These are phyloP conservation scores for Epichloe scottii DNA, from an alignment of 2,329 filamentous ascomycete species.

Conservation along the genomic window DNA sequence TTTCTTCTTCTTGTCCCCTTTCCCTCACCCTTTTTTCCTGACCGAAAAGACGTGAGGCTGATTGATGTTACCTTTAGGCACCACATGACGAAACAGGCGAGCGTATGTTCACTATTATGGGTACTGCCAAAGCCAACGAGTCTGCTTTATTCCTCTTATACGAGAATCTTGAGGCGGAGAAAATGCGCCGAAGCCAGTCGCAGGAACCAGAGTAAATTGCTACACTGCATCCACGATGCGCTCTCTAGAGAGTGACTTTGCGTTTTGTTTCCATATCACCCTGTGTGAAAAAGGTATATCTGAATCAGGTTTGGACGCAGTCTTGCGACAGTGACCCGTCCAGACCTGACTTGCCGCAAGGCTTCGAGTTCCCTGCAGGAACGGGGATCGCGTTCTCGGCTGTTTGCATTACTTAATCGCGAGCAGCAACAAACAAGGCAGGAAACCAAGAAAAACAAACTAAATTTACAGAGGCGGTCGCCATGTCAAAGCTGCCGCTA, in stretches of 20 bases:
- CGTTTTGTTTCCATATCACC: constrained; percentile 15
- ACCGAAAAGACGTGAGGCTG: background rate
- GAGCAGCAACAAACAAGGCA: background rate
- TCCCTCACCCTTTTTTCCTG: background rate
- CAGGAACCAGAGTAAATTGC: constrained; percentile 36
- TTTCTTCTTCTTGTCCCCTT: background rate
- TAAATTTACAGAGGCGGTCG: background rate
- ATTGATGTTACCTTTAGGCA: constrained; percentile 32
- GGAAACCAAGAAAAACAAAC: background rate
- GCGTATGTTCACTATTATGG: constrained; percentile 99
- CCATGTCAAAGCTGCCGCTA: constrained; percentile 10
- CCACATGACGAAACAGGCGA: constrained; percentile 96
- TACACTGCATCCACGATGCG: constrained; percentile 2
- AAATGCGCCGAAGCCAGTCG: constrained; percentile 89
- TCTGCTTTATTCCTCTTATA: constrained; percentile 92
- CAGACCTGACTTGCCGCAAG: constrained; percentile 54
- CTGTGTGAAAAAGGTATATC: constrained; percentile 21
- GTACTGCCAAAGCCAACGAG: constrained; percentile 85
- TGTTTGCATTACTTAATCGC: background rate
- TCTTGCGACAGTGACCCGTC: constrained; percentile 30
- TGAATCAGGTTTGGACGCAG: constrained; percentile 36
- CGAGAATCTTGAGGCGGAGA: constrained; percentile 97
- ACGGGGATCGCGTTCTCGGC: constrained; percentile 23
- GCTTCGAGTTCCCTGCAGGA: constrained; percentile 32
- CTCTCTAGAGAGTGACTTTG: constrained; percentile 17